Conservation (phyloP, 305 asterid genomes). For the Ajuga reptans region DNA sequence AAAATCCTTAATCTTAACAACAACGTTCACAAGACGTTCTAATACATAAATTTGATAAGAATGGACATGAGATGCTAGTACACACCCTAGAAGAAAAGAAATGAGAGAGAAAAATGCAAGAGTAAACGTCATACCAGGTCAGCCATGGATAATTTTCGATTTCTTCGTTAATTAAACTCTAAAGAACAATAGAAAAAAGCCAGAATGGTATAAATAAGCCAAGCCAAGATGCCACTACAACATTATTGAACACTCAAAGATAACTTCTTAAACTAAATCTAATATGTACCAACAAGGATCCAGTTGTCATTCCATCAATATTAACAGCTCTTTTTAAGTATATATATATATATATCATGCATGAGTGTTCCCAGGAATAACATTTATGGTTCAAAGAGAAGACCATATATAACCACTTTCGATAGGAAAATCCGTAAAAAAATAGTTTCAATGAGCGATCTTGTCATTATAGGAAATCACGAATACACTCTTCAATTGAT, state of each 20-base stretch:
- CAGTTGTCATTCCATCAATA: background rate
- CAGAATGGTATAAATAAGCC: background rate
- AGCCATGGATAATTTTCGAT: background rate
- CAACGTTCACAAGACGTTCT: too few species aligned
- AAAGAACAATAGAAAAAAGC: background rate
- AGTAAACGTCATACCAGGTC: background rate
- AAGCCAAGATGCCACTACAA: background rate
- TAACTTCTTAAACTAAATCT: background rate
- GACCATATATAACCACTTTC: background rate
- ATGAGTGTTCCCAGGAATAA: background rate
- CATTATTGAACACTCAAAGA: background rate
- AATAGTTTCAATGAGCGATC: background rate
- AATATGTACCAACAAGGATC: background rate
- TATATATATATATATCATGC: background rate
- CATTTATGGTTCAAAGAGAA: background rate
- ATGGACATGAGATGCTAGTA: background rate
- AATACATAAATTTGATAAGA: background rate
- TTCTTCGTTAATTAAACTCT: background rate
- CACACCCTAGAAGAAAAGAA: constrained; percentile 2
- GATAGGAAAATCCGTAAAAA: background rate
- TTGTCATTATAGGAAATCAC: background rate
- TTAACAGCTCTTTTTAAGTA: too few species aligned
- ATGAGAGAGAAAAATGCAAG: background rate
- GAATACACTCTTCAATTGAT: background rate
- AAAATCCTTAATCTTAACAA: too few species aligned